A percentile compares a stretch with the other conserved stretches of the same genome.
These are phyloP conservation scores for Pseudoturritis turrita DNA, from an alignment of 345 rosid genomes.

Conservation along the genomic window DNA sequence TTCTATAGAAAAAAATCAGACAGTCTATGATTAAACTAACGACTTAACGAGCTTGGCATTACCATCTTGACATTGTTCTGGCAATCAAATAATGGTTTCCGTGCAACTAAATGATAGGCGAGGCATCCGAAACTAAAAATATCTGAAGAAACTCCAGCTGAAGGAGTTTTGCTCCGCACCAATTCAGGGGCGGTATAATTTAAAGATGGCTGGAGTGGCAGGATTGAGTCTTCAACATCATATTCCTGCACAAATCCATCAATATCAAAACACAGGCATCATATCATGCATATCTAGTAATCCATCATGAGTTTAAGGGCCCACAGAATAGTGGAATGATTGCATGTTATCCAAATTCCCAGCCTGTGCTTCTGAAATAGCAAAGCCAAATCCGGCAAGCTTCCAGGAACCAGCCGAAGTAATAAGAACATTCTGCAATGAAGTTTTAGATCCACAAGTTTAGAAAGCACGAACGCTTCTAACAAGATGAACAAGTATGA, in stretches of 20 bases:
- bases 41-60: slow-evolving; percentile 19
- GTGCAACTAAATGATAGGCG: slow-evolving; percentile 77
- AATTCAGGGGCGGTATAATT: slow-evolving; percentile 95
- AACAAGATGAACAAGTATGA: not conserved
- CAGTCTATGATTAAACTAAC: not conserved
- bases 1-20: not conserved
- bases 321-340: slow-evolving; percentile 29
- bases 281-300: not conserved
- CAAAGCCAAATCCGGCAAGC: slow-evolving; percentile 92
- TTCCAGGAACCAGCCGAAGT: slow-evolving; percentile 97
- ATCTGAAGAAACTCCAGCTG: slow-evolving; percentile 68
- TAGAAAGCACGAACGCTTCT: not conserved
- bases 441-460: slow-evolving; percentile 2
- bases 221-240: slow-evolving; percentile 82
- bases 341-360: slow-evolving; percentile 28
- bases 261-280: slow-evolving; percentile 6
- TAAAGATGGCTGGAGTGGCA: slow-evolving; percentile 89
- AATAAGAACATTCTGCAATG: slow-evolving; percentile 71
- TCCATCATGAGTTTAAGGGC: slow-evolving; percentile 9
- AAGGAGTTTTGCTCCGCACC: slow-evolving; percentile 59
- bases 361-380: slow-evolving; percentile 46
- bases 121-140: slow-evolving; percentile 92
- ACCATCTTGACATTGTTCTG: slow-evolving; percentile 96
- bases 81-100: slow-evolving; percentile 85
- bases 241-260: slow-evolving; percentile 60